Base-by-base conservation (phyloP, 176 grass and related monocot species). In the Alopecurus myosuroides region DNA sequence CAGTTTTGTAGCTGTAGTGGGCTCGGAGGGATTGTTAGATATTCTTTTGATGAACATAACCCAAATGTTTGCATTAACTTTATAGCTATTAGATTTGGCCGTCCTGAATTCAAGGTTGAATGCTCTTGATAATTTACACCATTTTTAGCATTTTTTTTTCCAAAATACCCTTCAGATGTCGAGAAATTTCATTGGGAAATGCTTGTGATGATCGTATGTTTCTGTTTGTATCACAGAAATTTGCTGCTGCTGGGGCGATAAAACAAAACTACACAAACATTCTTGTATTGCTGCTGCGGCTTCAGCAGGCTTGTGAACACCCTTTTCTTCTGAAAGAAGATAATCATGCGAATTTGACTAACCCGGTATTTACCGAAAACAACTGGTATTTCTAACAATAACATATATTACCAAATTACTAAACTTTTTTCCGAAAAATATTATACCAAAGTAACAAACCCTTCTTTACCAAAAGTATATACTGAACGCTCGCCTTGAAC, bases 251-350 rank as follows among this genome's bases (percentile, higher is more conserved):
- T 85, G 93, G 96, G 56, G 95, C 93, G 0, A 55, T 98, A 82
- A 95, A 65, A 84, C 85, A 98, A 88, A 98, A 98, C 53, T 95
- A 95, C 53, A 93, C 96, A 37, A 90, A 77, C 72, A 98, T 98
- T 79, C 94, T 98, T 85, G 76, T 95, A 58, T 84, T 98, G 87
- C 74, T 95, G 25, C 75, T 98, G 68, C 87, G 96, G 41, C 96
- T 98, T 83, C 77, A 93, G 58, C 96, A 98, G 84, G 96, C 96
- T 48, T 98, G 96, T 55, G 91, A 98, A 33, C 96, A 98, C 69
- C 93, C 93, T 50, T 30, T 87, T 90, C 93, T 98, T 83, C 86
- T 91, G 53, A 91, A 95, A 42, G 91, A 91, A 20, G 89, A 89
- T 20, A 78, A 87, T 41, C 77, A 90, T 56, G 79, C 90, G 61